These are phyloP conservation scores for Luzula sylvatica DNA, from an alignment of 176 grass and related monocot species.

Conservation along the genomic window DNA sequence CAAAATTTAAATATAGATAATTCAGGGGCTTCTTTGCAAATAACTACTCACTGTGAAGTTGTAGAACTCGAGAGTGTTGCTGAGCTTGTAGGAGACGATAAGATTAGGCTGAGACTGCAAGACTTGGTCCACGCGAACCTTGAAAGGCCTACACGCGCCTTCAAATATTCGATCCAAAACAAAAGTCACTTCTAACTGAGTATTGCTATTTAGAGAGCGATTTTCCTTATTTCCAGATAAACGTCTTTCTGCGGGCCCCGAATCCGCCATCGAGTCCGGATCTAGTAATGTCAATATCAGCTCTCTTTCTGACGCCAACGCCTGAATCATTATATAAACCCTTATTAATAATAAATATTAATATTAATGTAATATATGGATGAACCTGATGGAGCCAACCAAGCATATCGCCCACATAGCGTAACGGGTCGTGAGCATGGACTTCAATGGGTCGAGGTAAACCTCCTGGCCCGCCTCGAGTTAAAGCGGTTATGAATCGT, in stretches of 20 bases:
- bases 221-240: slow-evolving; percentile 41
- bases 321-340: slow-evolving; percentile 29
- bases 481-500: slow-evolving; percentile 96
- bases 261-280: slow-evolving; percentile 59
- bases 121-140: slow-evolving; percentile 97
- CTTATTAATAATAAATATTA: no score
- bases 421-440: slow-evolving; percentile 99
- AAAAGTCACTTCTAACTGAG: slow-evolving; percentile 60
- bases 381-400: slow-evolving; percentile 96
- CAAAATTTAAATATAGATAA: not conserved
- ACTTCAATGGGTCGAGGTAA: slow-evolving; percentile 97
- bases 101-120: slow-evolving; percentile 88
- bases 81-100: slow-evolving; percentile 79
- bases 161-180: slow-evolving; percentile 98
- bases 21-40: not conserved
- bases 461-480: slow-evolving; percentile 86
- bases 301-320: slow-evolving; percentile 95
- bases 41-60: slow-evolving; percentile 63
- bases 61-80: slow-evolving; percentile 96
- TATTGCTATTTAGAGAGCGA: slow-evolving; percentile 43
- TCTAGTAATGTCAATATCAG: slow-evolving; percentile 70
- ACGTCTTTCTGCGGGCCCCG: slow-evolving; percentile 34
- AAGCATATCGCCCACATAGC: slow-evolving; percentile 95
- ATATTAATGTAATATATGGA: not conserved
- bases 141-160: slow-evolving; percentile 95